Conservation (phyloP, 257 asterid species). For the Solanum ahanhuiri region DNA sequence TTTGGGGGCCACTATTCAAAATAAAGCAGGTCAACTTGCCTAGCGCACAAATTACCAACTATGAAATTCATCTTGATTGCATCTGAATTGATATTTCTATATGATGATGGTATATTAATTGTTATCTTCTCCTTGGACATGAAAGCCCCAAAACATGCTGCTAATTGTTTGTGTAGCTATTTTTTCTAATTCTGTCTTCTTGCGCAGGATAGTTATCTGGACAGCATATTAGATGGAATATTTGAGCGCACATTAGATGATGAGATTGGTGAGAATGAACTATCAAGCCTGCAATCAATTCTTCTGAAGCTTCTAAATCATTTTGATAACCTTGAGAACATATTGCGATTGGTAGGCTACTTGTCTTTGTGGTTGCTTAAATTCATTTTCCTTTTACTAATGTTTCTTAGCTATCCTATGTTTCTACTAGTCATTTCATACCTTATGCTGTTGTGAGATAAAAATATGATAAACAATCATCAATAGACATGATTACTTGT, state of each 20-base stretch:
- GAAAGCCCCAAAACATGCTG: neutral
- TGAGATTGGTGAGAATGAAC: slow-evolving; percentile 45
- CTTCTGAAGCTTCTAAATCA: slow-evolving; percentile 50
- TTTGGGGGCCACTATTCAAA: neutral
- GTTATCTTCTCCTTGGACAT: neutral
- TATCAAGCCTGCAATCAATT: slow-evolving; percentile 58
- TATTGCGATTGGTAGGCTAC: slow-evolving; percentile 54
- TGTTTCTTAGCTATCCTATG: neutral
- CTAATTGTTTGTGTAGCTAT: neutral
- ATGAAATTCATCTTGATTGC: neutral
- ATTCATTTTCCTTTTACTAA: slow-evolving; percentile 2
- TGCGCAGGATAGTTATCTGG: slow-evolving; percentile 43
- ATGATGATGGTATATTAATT: slow-evolving; percentile 4
- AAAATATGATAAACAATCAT: neutral
- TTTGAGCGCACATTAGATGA: slow-evolving; percentile 30
- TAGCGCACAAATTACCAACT: neutral
- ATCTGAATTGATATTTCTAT: neutral
- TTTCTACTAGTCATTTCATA: slow-evolving; percentile 1
- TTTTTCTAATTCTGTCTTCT: slow-evolving; percentile 3
- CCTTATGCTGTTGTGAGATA: neutral
- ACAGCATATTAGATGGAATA: slow-evolving; percentile 48
- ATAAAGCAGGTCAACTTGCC: neutral
- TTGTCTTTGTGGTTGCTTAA: neutral
- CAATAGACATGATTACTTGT: neutral
- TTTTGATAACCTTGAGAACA: slow-evolving; percentile 37